Conservation (phyloP, 495 filamentous ascomycete genomes). For the Penicillium salamii region DNA sequence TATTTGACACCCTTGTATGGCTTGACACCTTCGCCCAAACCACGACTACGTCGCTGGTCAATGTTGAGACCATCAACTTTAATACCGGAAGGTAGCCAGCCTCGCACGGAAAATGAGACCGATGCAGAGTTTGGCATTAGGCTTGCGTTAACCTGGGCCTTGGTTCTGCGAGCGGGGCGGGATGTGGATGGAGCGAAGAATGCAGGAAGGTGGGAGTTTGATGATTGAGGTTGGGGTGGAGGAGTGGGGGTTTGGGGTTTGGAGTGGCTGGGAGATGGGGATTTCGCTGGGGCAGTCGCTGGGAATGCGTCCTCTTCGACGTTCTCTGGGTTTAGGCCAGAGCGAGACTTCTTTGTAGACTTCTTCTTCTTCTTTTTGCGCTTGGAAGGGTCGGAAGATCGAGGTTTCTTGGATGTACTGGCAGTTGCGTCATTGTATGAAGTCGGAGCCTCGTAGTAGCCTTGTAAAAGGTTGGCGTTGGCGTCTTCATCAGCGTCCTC, state of each 20-base stretch:
- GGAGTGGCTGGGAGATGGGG: slow-evolving; percentile 23
- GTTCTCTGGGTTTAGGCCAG: slow-evolving; percentile 26
- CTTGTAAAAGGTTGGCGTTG: slow-evolving; percentile 43
- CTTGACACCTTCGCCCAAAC: slow-evolving; percentile 81
- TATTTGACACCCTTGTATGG: slow-evolving; percentile 99
- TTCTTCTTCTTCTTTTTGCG: slow-evolving; percentile 43
- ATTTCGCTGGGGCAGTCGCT: slow-evolving; percentile 13
- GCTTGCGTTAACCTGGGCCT: slow-evolving; percentile 66
- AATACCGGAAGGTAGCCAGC: slow-evolving; percentile 93
- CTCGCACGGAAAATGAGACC: slow-evolving; percentile 87
- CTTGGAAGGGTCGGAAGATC: slow-evolving; percentile 27
- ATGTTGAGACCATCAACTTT: slow-evolving; percentile 86
- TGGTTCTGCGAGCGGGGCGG: slow-evolving; percentile 39
- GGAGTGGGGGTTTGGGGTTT: slow-evolving; percentile 28
- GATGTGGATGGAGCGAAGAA: slow-evolving; percentile 31
- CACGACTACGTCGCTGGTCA: slow-evolving; percentile 80
- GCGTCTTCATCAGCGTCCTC: slow-evolving; percentile 42
- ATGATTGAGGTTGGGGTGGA: slow-evolving; percentile 10
- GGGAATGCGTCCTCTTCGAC: slow-evolving; percentile 18
- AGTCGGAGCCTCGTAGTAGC: slow-evolving; percentile 55
- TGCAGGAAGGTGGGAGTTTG: slow-evolving; percentile 17
- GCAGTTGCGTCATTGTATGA: slow-evolving; percentile 33
- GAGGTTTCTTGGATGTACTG: slow-evolving; percentile 18
- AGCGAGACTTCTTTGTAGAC: slow-evolving; percentile 37
- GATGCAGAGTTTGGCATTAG: slow-evolving; percentile 89